Conservation (phyloP, 2,329 filamentous ascomycete species). For the Fusarium duplospermum region DNA sequence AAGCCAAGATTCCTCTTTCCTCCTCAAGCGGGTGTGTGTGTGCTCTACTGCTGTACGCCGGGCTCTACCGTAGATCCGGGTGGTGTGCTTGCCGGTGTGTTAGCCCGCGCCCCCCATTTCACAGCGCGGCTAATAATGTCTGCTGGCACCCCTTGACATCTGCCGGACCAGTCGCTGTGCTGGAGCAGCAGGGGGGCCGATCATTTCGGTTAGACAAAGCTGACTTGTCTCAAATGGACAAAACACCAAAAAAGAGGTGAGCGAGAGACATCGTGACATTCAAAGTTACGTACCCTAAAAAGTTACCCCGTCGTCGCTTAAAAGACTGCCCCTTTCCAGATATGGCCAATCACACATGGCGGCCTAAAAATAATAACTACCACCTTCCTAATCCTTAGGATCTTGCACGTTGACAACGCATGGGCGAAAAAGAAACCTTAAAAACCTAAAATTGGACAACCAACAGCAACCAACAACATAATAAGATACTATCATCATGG, state of each 20-base stretch:
- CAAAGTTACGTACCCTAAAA: background rate
- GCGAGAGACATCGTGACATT: background rate
- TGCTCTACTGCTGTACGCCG: background rate
- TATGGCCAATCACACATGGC: background rate
- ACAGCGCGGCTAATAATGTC: background rate
- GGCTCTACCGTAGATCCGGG: conserved; percentile 3
- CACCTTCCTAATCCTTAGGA: background rate
- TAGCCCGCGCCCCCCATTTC: background rate
- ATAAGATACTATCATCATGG: background rate
- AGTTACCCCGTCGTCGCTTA: background rate
- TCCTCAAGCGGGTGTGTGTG: conserved; percentile 8
- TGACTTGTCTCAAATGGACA: background rate
- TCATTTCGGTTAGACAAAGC: background rate
- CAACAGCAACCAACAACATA: background rate
- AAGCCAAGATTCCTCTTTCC: conserved; percentile 25
- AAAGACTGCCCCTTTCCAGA: background rate
- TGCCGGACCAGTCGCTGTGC: conserved; percentile 4
- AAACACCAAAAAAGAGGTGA: background rate
- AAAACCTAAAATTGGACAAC: background rate
- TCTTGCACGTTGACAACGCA: background rate
- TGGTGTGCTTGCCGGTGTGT: background rate
- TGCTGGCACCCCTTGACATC: background rate
- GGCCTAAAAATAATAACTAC: background rate
- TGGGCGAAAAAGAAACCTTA: background rate
- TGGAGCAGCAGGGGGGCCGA: background rate